Evolutionary conservation across 2,329 filamentous ascomycete species (phyloP).

Genomic region (Pseudopyrenochaeta lycopersici): DNA sequence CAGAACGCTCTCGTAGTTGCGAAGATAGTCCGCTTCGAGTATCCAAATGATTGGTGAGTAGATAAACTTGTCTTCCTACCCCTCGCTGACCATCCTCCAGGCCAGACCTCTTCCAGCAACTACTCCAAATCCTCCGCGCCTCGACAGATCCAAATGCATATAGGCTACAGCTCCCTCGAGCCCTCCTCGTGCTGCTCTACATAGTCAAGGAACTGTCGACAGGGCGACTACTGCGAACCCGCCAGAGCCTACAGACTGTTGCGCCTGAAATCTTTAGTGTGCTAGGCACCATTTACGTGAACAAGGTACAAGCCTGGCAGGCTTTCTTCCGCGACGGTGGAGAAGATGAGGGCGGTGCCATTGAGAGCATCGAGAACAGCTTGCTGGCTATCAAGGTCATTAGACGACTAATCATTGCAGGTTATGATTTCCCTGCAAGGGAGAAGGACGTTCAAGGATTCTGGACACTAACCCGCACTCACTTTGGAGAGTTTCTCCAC

Average conservation of each 20-base stretch:
- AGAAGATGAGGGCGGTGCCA: conserved; percentile 66
- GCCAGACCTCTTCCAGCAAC: conserved; percentile 51
- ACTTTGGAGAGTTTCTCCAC: conserved; percentile 77
- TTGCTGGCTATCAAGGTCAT: conserved; percentile 81
- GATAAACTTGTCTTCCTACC: neutral
- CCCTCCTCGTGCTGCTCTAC: conserved; percentile 80
- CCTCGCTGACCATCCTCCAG: conserved; percentile 31
- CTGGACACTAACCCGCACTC: conserved; percentile 79
- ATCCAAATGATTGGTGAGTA: conserved; percentile 79
- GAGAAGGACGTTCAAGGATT: conserved; percentile 78
- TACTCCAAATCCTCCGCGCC: conserved; percentile 66
- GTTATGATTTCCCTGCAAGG: conserved; percentile 85
- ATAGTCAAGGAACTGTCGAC: conserved; percentile 91
- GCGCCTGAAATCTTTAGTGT: conserved; percentile 86
- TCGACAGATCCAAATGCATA: conserved; percentile 63
- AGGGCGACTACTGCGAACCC: conserved; percentile 76
- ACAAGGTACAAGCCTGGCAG: conserved; percentile 76
- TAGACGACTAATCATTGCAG: conserved; percentile 78
- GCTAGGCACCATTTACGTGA: conserved; percentile 79
- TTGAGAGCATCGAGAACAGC: conserved; percentile 77
- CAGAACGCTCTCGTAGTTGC: conserved; percentile 89
- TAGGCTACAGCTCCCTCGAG: conserved; percentile 73
- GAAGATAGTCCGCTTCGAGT: conserved; percentile 90
- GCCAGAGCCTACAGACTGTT: conserved; percentile 78
- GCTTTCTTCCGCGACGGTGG: conserved; percentile 65